Evolutionary conservation across 441 rosid genomes (phyloP).

Genomic region (Daphne laureola): DNA sequence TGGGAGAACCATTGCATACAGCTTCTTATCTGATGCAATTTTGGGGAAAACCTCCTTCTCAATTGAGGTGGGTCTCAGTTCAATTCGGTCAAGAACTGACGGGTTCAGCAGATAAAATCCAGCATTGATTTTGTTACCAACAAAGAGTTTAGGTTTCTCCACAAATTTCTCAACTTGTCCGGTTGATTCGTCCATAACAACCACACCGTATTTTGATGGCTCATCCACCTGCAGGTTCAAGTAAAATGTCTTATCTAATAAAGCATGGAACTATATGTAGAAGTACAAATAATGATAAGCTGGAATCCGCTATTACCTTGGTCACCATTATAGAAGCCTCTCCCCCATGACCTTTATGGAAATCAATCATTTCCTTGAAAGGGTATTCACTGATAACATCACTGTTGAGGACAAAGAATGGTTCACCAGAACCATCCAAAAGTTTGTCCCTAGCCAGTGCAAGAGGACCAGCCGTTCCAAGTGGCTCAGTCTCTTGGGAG

Average conservation of each 20-base stretch:
- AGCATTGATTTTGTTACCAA: conserved; percentile 64
- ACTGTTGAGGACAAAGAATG: conserved; percentile 58
- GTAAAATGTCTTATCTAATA: background rate
- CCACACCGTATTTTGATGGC: conserved; percentile 61
- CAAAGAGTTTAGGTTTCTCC: conserved; percentile 50
- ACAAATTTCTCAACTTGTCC: conserved; percentile 43
- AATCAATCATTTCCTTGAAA: conserved; percentile 40
- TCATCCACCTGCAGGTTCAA: conserved; percentile 38
- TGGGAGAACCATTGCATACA: conserved; percentile 51
- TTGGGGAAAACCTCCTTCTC: conserved; percentile 63
- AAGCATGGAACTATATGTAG: background rate
- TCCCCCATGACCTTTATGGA: conserved; percentile 46
- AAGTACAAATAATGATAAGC: too few species aligned
- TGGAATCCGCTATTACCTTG: conserved; percentile 24
- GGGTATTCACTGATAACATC: conserved; percentile 67
- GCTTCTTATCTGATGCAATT: conserved; percentile 42
- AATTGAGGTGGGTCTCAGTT: conserved; percentile 48
- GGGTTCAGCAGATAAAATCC: conserved; percentile 56
- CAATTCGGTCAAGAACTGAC: conserved; percentile 45
- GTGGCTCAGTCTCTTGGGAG: conserved; percentile 62
- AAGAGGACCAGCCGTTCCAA: conserved; percentile 64
- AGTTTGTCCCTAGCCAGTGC: conserved; percentile 51
- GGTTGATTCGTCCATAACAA: conserved; percentile 42
- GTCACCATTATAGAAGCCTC: conserved; percentile 66
- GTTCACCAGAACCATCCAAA: conserved; percentile 40